phyloP scores from a whole-genome alignment of 768 basidiomycete genomes.

The Boletus patriciae region DNA sequence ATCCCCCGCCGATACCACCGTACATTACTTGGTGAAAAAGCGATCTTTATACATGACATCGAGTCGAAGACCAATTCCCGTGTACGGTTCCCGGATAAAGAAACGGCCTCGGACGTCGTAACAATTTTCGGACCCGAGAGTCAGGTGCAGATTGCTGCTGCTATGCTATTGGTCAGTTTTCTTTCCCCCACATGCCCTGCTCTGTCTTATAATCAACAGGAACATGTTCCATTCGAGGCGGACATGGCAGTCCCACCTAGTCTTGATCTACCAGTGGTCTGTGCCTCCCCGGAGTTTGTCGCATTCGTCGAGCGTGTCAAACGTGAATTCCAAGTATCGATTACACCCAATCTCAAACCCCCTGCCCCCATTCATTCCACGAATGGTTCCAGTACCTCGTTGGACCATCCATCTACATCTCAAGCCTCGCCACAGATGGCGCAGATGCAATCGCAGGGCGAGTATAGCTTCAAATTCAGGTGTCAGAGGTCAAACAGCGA shows the following conservation, averaged over 20 bases:
- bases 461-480: conserved; percentile 92
- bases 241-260: conserved; percentile 89
- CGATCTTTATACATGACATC: conserved; percentile 96
- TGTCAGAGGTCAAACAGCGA: conserved; percentile 96
- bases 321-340: conserved; percentile 89
- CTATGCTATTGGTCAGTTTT: conserved; percentile 82
- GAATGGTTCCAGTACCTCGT: conserved; percentile 49
- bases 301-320: conserved; percentile 89
- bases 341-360: conserved; percentile 74
- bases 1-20: conserved; percentile 96
- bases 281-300: conserved; percentile 76
- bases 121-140: conserved; percentile 97
- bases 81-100: conserved; percentile 91
- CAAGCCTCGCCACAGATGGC: conserved; percentile 21
- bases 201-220: conserved; percentile 46
- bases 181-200: neutral
- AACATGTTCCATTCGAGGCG: conserved; percentile 95
- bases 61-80: conserved; percentile 94
- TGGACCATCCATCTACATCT: conserved; percentile 44
- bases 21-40: conserved; percentile 92
- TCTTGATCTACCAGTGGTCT: conserved; percentile 73
- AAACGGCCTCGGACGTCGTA: conserved; percentile 90
- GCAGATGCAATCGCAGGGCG: conserved; percentile 39
- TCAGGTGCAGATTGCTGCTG: conserved; percentile 94
- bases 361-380: conserved; percentile 35